These are phyloP conservation scores for Aspergillus fijiensis DNA, from an alignment of 2,329 filamentous ascomycete species.

Conservation along the genomic window DNA sequence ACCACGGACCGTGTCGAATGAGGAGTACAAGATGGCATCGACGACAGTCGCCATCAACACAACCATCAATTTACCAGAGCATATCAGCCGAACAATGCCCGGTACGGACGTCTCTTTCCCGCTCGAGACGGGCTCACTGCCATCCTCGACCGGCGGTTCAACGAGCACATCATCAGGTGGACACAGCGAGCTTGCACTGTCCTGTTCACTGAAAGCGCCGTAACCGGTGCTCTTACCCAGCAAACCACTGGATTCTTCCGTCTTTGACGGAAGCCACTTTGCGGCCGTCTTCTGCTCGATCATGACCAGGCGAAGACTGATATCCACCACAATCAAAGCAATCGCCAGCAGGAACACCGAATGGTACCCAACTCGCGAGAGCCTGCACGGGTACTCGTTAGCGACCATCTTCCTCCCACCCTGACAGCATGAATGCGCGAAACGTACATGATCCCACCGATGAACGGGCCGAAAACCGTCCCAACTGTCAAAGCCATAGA, in stretches of 20 bases:
- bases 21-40: constrained; percentile 53
- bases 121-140: constrained; percentile 13
- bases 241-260: constrained; percentile 12
- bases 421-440: neutral
- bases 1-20: constrained; percentile 50
- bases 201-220: neutral
- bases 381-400: constrained; percentile 11
- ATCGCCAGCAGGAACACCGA: constrained; percentile 38
- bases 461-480: constrained; percentile 55
- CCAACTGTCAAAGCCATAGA: constrained; percentile 58
- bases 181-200: neutral
- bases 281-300: constrained; percentile 47
- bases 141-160: neutral
- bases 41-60: constrained; percentile 48
- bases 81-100: constrained; percentile 33
- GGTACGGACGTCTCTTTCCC: constrained; percentile 14
- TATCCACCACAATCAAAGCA: constrained; percentile 57
- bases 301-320: constrained; percentile 59
- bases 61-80: constrained; percentile 45
- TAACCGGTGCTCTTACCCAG: neutral
- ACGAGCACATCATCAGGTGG: neutral
- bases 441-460: constrained; percentile 59
- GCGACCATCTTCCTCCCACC: neutral
- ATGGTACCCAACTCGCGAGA: constrained; percentile 29
- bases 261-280: constrained; percentile 14